Conservation (phyloP, 768 basidiomycete genomes). For the Favolaschia claudopus region DNA sequence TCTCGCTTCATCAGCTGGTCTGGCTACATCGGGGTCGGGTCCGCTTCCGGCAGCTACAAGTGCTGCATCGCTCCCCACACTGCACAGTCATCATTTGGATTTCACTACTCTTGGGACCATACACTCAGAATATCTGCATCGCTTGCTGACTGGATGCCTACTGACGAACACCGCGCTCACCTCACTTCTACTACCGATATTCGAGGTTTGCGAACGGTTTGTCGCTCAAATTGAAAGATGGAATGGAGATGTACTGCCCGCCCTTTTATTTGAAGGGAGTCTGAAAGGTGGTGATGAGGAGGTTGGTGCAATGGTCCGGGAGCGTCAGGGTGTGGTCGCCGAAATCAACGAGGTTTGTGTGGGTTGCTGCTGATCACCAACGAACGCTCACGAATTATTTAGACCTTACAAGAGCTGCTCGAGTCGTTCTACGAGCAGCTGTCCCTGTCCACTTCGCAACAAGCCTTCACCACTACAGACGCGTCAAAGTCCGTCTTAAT, state of each 20-base stretch:
- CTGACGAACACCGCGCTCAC: conserved; percentile 72
- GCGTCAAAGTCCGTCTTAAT: conserved; percentile 74
- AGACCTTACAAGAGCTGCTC: conserved; percentile 74
- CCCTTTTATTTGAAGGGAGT: conserved; percentile 83
- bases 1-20: conserved; percentile 23
- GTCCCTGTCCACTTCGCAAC: conserved; percentile 77
- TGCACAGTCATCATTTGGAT: conserved; percentile 65
- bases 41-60: conserved; percentile 35
- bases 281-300: conserved; percentile 62
- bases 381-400: conserved; percentile 8
- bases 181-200: conserved; percentile 69
- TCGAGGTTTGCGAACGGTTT: conserved; percentile 87
- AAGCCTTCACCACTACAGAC: conserved; percentile 69
- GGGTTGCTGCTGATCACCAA: not conserved
- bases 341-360: conserved; percentile 78
- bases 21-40: conserved; percentile 13
- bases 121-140: conserved; percentile 82
- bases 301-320: conserved; percentile 77
- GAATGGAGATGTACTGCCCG: conserved; percentile 91
- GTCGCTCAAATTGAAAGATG: conserved; percentile 90
- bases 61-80: conserved; percentile 31
- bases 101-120: conserved; percentile 87
- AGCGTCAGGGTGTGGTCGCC: conserved; percentile 70
- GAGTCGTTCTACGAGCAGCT: conserved; percentile 85
- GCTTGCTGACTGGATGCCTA: conserved; percentile 80